Percentiles rank a stretch among this genome's conserved stretches.
Conservation (phyloP, 176 grass and related monocot genomes). For the Carex scoparia region DNA sequence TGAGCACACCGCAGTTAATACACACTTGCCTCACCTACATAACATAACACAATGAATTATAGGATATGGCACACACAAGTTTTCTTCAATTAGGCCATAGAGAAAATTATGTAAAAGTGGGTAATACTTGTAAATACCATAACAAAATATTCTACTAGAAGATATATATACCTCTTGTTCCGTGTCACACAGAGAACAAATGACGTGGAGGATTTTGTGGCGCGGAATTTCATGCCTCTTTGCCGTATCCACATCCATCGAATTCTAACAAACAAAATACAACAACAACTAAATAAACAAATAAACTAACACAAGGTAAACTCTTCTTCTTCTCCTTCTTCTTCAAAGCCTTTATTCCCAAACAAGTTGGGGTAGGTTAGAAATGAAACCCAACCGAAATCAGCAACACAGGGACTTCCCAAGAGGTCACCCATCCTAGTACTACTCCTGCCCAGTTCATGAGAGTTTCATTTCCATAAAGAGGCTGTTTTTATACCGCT, state of each 20-base stretch:
- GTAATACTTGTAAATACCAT: neutral
- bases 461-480: no score
- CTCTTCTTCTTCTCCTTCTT: no score
- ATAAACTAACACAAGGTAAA: neutral
- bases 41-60: slow-evolving; percentile 3
- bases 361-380: no score
- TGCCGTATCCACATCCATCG: slow-evolving; percentile 43
- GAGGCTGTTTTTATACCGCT: no score
- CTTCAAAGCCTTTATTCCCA: no score
- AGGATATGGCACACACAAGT: neutral
- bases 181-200: slow-evolving; percentile 77
- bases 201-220: slow-evolving; percentile 52
- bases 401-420: no score
- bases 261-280: slow-evolving; percentile 48
- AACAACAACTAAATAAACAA: neutral
- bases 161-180: slow-evolving; percentile 67
- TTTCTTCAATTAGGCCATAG: neutral
- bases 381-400: no score
- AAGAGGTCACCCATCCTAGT: no score
- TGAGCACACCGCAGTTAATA: slow-evolving; percentile 67
- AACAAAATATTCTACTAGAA: slow-evolving; percentile 3
- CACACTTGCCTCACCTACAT: slow-evolving; percentile 71
- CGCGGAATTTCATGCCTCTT: slow-evolving; percentile 73
- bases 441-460: no score
- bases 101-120: neutral